A percentile compares a stretch with the other conserved stretches of the same genome.
Evolutionary conservation across 75 land plant species (phyloP).

Genomic region (Pseudotsuga menziesii): DNA sequence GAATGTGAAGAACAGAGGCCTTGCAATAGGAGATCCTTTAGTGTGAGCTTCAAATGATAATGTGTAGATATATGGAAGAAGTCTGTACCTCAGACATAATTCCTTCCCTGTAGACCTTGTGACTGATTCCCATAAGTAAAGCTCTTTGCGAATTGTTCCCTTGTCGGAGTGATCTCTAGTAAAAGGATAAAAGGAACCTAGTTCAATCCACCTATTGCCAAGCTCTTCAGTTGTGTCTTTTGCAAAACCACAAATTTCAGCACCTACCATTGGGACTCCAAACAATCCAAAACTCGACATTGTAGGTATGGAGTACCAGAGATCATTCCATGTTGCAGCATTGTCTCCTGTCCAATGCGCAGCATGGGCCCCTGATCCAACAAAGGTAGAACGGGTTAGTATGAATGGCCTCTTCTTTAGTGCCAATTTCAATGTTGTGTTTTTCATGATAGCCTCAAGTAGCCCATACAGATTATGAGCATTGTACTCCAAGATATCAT

Average conservation of each 20-base stretch:
- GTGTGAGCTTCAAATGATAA: no score
- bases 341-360: slow-evolving; percentile 88
- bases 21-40: no score
- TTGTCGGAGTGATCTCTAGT: slow-evolving; percentile 18
- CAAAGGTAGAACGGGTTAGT: slow-evolving; percentile 56
- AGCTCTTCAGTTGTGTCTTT: slow-evolving; percentile 67
- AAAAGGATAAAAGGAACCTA: slow-evolving; percentile 34
- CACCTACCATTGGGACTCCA: slow-evolving; percentile 19
- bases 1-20: no score
- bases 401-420: slow-evolving; percentile 62
- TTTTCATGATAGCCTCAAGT: slow-evolving; percentile 48
- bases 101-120: slow-evolving; percentile 47
- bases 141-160: slow-evolving; percentile 48
- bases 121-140: slow-evolving; percentile 77
- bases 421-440: slow-evolving; percentile 37
- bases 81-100: slow-evolving; percentile 16
- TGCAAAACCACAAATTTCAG: slow-evolving; percentile 75
- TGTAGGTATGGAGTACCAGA: slow-evolving; percentile 54
- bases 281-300: slow-evolving; percentile 58
- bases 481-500: not conserved
- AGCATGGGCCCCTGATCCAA: slow-evolving; percentile 58
- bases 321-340: slow-evolving; percentile 65
- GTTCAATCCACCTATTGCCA: slow-evolving; percentile 75
- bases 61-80: no score
- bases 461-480: slow-evolving; percentile 66